Conservation (phyloP, 1,139 yeast species). For the Protomyces pachydermus region DNA sequence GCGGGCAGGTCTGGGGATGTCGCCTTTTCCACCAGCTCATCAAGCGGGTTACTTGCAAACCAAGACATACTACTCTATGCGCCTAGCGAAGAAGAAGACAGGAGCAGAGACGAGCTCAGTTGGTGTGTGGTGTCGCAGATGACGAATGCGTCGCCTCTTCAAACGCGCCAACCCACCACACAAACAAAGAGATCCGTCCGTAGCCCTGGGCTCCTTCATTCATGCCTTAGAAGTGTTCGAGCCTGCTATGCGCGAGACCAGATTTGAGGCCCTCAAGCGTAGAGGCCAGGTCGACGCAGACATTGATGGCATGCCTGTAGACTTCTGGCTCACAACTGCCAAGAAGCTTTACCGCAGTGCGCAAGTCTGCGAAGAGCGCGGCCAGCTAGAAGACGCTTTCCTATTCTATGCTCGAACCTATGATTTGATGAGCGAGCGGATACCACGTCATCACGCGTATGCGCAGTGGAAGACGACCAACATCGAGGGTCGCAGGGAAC, state of each 20-base stretch:
- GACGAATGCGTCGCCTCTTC: background rate
- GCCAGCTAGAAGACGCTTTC: slow-evolving; percentile 16
- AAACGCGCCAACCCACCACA: background rate
- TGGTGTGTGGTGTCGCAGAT: background rate
- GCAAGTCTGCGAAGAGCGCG: slow-evolving; percentile 12
- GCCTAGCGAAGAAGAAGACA: too few species aligned
- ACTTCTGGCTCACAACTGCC: slow-evolving; percentile 21
- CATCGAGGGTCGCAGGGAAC: background rate
- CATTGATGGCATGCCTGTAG: slow-evolving; percentile 4
- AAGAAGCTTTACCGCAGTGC: slow-evolving; percentile 18
- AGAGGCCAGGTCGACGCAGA: slow-evolving; percentile 8
- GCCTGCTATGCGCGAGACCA: background rate
- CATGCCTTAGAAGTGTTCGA: too few species aligned
- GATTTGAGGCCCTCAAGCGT: slow-evolving; percentile 11
- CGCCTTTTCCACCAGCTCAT: slow-evolving; percentile 43
- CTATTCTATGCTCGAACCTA: slow-evolving; percentile 13
- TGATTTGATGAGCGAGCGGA: slow-evolving; percentile 6
- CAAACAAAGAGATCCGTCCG: background rate
- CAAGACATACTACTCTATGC: slow-evolving; percentile 31
- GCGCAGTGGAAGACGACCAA: slow-evolving; percentile 5
- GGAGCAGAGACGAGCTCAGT: background rate
- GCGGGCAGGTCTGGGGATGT: slow-evolving; percentile 86
- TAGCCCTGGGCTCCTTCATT: background rate
- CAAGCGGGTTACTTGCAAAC: slow-evolving; percentile 32
- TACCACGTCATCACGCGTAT: slow-evolving; percentile 8